Conservation (phyloP, 768 basidiomycete genomes). For the Tephrocybe sp. region DNA sequence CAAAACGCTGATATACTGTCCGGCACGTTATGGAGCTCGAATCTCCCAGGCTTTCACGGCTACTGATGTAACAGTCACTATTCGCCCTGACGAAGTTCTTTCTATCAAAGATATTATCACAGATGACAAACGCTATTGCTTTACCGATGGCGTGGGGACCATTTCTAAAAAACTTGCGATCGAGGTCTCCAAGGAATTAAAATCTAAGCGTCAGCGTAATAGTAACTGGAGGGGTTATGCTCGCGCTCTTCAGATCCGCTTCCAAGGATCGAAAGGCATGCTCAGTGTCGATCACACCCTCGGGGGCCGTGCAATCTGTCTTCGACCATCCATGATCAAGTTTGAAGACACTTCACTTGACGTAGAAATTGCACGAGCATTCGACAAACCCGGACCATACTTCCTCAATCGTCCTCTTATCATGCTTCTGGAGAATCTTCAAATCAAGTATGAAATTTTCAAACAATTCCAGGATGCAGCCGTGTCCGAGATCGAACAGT, state of each 20-base stretch:
- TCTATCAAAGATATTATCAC: slow-evolving; percentile 33
- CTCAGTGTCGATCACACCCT: slow-evolving; percentile 54
- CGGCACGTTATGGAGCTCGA: slow-evolving; percentile 69
- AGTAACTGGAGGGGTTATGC: slow-evolving; percentile 33
- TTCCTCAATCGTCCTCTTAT: slow-evolving; percentile 65
- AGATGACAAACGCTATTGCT: slow-evolving; percentile 35
- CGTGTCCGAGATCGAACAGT: slow-evolving; percentile 41
- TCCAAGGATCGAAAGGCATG: slow-evolving; percentile 67
- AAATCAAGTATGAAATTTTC: slow-evolving; percentile 54
- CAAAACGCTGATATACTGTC: slow-evolving; percentile 47
- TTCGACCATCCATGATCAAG: slow-evolving; percentile 67
- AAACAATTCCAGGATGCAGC: slow-evolving; percentile 49
- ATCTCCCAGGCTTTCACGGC: slow-evolving; percentile 75
- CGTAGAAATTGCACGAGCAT: slow-evolving; percentile 65
- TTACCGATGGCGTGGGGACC: slow-evolving; percentile 73
- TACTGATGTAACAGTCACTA: slow-evolving; percentile 56
- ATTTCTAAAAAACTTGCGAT: slow-evolving; percentile 53
- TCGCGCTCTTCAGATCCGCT: slow-evolving; percentile 57
- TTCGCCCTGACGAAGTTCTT: slow-evolving; percentile 47
- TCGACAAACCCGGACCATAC: slow-evolving; percentile 56
- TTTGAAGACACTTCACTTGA: slow-evolving; percentile 48
- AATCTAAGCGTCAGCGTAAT: slow-evolving; percentile 31
- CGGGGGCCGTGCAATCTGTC: slow-evolving; percentile 43
- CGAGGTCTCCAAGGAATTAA: slow-evolving; percentile 43
- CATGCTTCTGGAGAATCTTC: slow-evolving; percentile 61